Base-by-base conservation (phyloP, 2,329 filamentous ascomycete genomes). In the Fusarium pseudoanthophilum region DNA sequence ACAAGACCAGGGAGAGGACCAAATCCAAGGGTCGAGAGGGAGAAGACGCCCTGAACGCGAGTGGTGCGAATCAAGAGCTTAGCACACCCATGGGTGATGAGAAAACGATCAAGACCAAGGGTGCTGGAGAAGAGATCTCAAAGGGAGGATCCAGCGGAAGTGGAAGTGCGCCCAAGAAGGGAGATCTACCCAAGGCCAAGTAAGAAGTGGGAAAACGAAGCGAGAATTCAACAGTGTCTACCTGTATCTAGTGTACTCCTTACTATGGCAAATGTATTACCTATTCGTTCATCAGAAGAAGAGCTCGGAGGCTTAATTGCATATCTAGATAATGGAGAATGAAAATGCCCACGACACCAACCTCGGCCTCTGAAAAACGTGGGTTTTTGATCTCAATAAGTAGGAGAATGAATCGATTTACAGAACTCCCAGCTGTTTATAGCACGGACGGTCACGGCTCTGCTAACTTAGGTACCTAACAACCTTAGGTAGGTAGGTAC, bases 1-100 rank as follows among this genome's bases (percentile, higher is more conserved):
- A 82, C 28, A 88, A 90, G 82, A 87, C 84, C 74, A 72, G 82
- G 11, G 75, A 81, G 36, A 85, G 85, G 14, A 82, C 79, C 11
- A 78, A 83, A 36, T 71, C 84, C 10, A 73, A 67, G 61, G 65
- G 66, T 7, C 51, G 51, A 59, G 60, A 72, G 65, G 74, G 75
- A 39, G 63, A 60, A 16, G 78, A 79, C 30, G 78, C 83, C 40
- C 78, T 89, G 21, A 78, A 86, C 11, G 77, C 79, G 18, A 86
- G 83, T 76, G 83, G 85, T 16, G 84, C 87, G 43, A 84, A 88
- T 77, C 79, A 83, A 73, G 80, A 81, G 11, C 75, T 87, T 24
- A 85, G 84, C 32, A 82, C 80, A 74, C 78, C 82, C 11, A 79
- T 80, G 64, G 82, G 80, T 11, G 79, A 83, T 59, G 76, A 80